These are phyloP conservation scores for Poronia punctata DNA, from an alignment of 495 filamentous ascomycete genomes.

Conservation along the genomic window DNA sequence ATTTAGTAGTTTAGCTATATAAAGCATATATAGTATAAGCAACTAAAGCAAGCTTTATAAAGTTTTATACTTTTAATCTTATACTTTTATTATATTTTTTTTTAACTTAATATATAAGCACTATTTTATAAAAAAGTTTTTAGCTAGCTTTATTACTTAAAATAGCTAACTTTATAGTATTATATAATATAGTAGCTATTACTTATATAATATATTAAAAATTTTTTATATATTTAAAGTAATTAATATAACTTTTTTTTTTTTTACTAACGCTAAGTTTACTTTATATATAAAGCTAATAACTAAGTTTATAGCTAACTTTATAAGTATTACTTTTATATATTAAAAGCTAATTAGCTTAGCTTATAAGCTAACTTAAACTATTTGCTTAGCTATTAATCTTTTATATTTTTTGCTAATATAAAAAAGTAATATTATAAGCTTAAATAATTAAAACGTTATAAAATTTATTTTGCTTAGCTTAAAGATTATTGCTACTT, in stretches of 20 bases:
- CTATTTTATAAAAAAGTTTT: not conserved
- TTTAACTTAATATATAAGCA: not conserved
- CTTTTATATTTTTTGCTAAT: not conserved
- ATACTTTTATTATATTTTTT: not conserved
- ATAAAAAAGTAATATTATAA: not conserved
- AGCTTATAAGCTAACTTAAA: not conserved
- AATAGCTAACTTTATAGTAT: not conserved
- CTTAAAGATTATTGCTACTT: not conserved
- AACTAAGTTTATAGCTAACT: not conserved
- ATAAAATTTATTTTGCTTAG: not conserved
- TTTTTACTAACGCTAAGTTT: not conserved
- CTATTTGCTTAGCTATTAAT: constrained; percentile 1
- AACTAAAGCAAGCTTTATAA: not conserved
- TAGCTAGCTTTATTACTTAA: not conserved
- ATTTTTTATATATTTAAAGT: not conserved
- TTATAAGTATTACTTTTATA: not conserved
- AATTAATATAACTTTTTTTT: not conserved
- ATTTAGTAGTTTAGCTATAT: constrained; percentile 1
- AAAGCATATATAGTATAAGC: not conserved
- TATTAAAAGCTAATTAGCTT: not conserved
- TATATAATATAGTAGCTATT: constrained; percentile 1
- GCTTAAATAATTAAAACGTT: constrained; percentile 1
- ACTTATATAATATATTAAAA: constrained; percentile 1
- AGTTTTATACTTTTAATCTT: not conserved
- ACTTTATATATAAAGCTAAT: not conserved